phyloP scores from a whole-genome alignment of 1,284 basidiomycete genomes.

The Trichosporon faecale region DNA sequence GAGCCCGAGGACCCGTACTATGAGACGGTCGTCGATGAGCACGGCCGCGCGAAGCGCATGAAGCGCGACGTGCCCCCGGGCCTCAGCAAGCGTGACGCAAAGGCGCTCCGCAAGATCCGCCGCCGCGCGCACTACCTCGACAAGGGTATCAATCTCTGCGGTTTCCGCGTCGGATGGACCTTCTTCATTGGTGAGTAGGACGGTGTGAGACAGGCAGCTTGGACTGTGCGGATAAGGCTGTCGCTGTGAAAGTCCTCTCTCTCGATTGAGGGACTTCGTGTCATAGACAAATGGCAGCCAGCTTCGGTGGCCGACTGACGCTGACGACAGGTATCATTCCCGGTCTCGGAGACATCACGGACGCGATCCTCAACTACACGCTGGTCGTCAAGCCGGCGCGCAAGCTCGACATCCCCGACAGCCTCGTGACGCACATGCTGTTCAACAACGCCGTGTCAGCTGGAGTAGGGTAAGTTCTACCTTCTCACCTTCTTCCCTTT shows the following conservation, averaged over 20 bases:
- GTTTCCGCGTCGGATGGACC: conserved; percentile 79
- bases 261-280: background rate
- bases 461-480: conserved; percentile 57
- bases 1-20: conserved; percentile 74
- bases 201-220: background rate
- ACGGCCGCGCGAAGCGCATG: conserved; percentile 65
- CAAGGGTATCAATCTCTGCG: conserved; percentile 79
- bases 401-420: conserved; percentile 61
- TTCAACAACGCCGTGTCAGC: conserved; percentile 73
- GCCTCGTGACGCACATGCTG: conserved; percentile 71
- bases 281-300: background rate
- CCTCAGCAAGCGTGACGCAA: conserved; percentile 71
- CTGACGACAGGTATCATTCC: conserved; percentile 46
- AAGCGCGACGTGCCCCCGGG: conserved; percentile 74
- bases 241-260: background rate
- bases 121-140: conserved; percentile 82
- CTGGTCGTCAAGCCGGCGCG: conserved; percentile 75
- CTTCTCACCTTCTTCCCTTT: background rate
- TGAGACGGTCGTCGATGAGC: conserved; percentile 65
- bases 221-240: background rate
- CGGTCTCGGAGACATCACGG: conserved; percentile 46
- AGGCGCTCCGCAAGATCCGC: conserved; percentile 70
- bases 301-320: background rate
- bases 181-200: conserved; percentile 65
- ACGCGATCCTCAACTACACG: conserved; percentile 61